phyloP scores from a whole-genome alignment of 2,329 filamentous ascomycete genomes.

The Cladosporium phlei region DNA sequence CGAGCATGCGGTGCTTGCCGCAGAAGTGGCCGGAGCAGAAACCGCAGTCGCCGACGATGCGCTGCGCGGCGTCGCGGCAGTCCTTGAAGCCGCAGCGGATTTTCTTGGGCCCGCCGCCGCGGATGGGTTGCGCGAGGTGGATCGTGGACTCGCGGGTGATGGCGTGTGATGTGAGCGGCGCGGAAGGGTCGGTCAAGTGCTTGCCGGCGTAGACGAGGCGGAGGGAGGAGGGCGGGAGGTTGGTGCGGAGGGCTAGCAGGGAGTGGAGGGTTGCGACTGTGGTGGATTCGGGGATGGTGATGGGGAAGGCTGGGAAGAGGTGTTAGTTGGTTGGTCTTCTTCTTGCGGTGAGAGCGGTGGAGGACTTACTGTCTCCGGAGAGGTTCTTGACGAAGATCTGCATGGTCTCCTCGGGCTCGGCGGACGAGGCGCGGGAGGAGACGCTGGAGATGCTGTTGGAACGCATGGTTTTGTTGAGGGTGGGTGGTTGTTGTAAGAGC shows the following conservation, averaged over 20 bases:
- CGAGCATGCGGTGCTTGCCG: slow-evolving; percentile 86
- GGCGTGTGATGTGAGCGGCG: slow-evolving; percentile 45
- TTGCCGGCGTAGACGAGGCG: slow-evolving; percentile 56
- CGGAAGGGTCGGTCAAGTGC: slow-evolving; percentile 44
- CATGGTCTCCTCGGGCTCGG: slow-evolving; percentile 49
- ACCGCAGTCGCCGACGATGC: slow-evolving; percentile 91
- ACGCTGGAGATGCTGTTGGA: slow-evolving; percentile 41
- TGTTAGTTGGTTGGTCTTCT: slow-evolving; percentile 19
- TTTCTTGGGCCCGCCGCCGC: slow-evolving; percentile 63
- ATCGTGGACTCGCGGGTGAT: slow-evolving; percentile 49
- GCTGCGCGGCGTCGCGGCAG: slow-evolving; percentile 81
- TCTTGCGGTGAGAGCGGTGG: slow-evolving; percentile 10
- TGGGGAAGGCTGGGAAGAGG: slow-evolving; percentile 47
- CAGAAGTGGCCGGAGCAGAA: slow-evolving; percentile 95
- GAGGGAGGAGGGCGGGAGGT: slow-evolving; percentile 46
- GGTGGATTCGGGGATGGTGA: slow-evolving; percentile 51
- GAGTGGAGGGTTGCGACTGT: slow-evolving; percentile 53
- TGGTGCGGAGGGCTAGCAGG: slow-evolving; percentile 55
- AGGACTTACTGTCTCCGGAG: slow-evolving; percentile 52
- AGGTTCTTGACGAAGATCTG: slow-evolving; percentile 60
- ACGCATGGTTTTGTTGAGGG: slow-evolving; percentile 32
- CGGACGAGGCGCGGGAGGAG: slow-evolving; percentile 37
- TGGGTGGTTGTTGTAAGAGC: not conserved
- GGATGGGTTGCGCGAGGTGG: slow-evolving; percentile 54
- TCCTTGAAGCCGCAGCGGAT: slow-evolving; percentile 83